Evolutionary conservation across 768 basidiomycete species (phyloP), one percentile per base, ranked within the genome.

Genomic region (Pulveroboletus ravenelii): DNA sequence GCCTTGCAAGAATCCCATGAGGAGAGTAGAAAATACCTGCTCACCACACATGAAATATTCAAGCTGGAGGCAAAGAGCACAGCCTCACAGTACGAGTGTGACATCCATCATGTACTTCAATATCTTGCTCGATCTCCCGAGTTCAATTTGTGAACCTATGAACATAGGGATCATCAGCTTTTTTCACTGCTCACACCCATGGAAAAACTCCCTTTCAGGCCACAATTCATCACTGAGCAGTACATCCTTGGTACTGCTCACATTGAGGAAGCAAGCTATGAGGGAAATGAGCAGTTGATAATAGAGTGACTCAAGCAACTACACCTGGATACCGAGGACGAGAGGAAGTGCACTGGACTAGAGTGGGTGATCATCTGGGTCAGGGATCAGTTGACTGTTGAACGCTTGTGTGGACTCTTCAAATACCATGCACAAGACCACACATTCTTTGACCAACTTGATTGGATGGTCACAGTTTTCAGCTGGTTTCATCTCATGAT

Each of bases 201-300:
- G 4, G 31, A 64, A 10, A 47, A 59, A 15, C 62, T 74, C 67
- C 66, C 25, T 1, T 34, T 3, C 32, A 70, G 70, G 0, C 34
- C 47, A 4, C 62, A 67, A 10, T 58, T 65, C 45, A 45, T 58
- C 5, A 67, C 66, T 8, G 49, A 56, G 0, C 72, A 74, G 52
- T 72, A 61, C 47, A 60, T 74, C 4, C 66, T 75, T 2, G 67
- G 68, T 0, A 70, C 71, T 1, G 62, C 64, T 18, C 48, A 67
- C 47, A 67, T 73, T 36, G 56, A 68, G 2, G 73, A 77, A 41
- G 70, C 71, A 4, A 72, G 69, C 43, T 76, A 76, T 38, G 64
- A 72, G 23, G 72, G 68, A 9, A 70, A 73, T 56, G 37, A 45
- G 2, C 9, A 52, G 52, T n/a, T 51, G 14, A 54, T 75, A 0